Evolutionary conservation across 495 filamentous ascomycete genomes (phyloP).

Genomic region (Neurospora intermedia): DNA sequence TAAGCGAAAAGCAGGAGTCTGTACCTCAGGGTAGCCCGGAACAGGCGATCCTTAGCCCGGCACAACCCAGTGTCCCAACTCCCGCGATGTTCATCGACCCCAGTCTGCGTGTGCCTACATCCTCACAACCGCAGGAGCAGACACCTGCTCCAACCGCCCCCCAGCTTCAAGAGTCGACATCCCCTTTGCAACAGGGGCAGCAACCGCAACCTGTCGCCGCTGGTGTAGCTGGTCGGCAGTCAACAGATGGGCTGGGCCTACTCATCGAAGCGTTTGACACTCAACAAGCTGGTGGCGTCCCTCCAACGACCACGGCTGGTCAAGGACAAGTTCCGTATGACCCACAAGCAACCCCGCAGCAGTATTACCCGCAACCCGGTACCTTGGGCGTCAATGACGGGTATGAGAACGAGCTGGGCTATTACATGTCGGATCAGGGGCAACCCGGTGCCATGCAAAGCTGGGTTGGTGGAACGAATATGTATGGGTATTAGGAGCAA

Average conservation of each 20-base stretch:
- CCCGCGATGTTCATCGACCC: slow-evolving; percentile 14
- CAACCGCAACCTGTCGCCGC: background rate
- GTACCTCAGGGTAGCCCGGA: background rate
- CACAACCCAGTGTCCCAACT: background rate
- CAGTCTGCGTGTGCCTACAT: slow-evolving; percentile 10
- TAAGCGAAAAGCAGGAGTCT: slow-evolving; percentile 1
- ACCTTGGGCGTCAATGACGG: slow-evolving; percentile 17
- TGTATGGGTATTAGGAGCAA: slow-evolving; percentile 14
- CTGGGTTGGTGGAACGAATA: slow-evolving; percentile 11
- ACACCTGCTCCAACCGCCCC: background rate
- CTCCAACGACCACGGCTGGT: background rate
- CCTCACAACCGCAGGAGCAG: slow-evolving; percentile 5
- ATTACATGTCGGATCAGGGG: slow-evolving; percentile 18
- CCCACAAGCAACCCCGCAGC: slow-evolving; percentile 9
- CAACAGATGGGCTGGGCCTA: slow-evolving; percentile 18
- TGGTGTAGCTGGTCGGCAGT: slow-evolving; percentile 3
- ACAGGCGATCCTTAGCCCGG: background rate
- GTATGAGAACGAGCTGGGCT: slow-evolving; percentile 22
- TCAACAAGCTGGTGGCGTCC: slow-evolving; percentile 4
- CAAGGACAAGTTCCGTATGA: slow-evolving; percentile 8
- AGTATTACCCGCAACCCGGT: slow-evolving; percentile 12
- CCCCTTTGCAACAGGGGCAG: background rate
- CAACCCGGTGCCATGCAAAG: slow-evolving; percentile 8
- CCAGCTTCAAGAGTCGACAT: background rate
- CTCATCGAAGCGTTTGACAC: slow-evolving; percentile 23